Base-by-base conservation (phyloP, 768 basidiomycete genomes). In the Phaeotremella fagi region DNA sequence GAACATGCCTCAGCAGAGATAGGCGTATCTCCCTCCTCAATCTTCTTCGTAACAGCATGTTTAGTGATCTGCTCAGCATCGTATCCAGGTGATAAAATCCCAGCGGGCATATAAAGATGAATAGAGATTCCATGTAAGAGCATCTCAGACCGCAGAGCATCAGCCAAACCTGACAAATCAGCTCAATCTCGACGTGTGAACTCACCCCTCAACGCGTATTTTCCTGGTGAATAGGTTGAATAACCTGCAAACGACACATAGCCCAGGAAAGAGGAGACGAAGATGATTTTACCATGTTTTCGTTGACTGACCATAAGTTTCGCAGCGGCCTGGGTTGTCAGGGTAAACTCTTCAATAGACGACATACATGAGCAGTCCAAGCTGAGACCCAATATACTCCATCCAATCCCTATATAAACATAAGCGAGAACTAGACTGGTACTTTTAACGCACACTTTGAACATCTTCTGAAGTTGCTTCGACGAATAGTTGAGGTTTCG, bases 171-270 rank as follows among this genome's bases (percentile, higher is more conserved):
- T 90, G 65, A 6, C 24, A 27, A 12, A 31, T 47, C 45, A 55
- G 43, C 26, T 29, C 12, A 27, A 43, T 26, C 14, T 33, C 31
- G 31, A 33, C 9, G 31, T 16, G 7, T 33, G 31, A 16, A 57
- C 75, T 37, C 59, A 89, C 90, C 90, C 75, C 88, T 77, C 4
- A 94, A 70, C 6, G 91, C 91, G 62, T 87, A 85, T 69, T 94
- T 94, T 9, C 83, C 85, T 0, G 90, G 88, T 0, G 86, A 78
- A 72, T 94, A 94, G 0, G 83, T 81, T 1, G 85, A 78, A 62
- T 84, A 94, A 0, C 91, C 90, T 2, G 86, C 75, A 50, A 90
- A 81, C 1, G 82, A 80, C 78, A 89, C 84, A 63, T 83, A 83
- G 1, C 83, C 86, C 11, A 90, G 74, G 4, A 83, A 82, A 0